Evolutionary conservation across 305 asterid genomes (phyloP), one percentile per base, ranked within the genome.

Genomic region (Fraxinus xanthoxyloides): DNA sequence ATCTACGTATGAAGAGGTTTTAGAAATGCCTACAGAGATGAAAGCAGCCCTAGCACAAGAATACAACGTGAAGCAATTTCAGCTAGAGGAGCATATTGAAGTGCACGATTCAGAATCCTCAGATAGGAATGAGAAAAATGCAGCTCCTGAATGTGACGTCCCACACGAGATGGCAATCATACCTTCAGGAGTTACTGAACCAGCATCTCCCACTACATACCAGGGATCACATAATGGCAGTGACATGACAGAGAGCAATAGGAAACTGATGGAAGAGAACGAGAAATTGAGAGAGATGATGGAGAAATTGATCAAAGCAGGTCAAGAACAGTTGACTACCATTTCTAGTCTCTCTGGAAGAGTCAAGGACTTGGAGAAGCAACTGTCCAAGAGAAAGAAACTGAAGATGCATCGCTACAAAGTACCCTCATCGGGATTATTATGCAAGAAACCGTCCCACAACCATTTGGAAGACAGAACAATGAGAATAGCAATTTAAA

Each of bases 341-440:
- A 90, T 94, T 46, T 87, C 93, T 1, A 77, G 77, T 34, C 97
- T 93, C 17, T 89, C 89, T 9, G 91, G 87, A 19, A 84, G 93
- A 82, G 87, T 93, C 1, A 86, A 87, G 85, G 90, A 92, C 7
- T 83, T 93, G 85, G 97, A 93, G 88, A 92, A 81, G 48, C 88
- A 69, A 48, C 72, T 90, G 5, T 69, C 87, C 1, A 86, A 83
- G 89, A 89, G 86, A 40, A 91, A 85, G 85, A 92, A 89, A 67
- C 23, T 88, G 88, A 91, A 88, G 85, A 6, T 87, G 84, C 89
- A 75, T 75, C 85, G 81, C 10, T 3, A 5, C 19, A 80, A 63
- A 28, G 26, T 35, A 3, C 32, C 83, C 8, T 26, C 70, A 35
- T 43, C 86, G 56, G 30, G 81, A 23, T 75, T 86, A 6, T 38